phyloP scores from a whole-genome alignment of 2,329 filamentous ascomycete species.

The Knufia petricola region DNA sequence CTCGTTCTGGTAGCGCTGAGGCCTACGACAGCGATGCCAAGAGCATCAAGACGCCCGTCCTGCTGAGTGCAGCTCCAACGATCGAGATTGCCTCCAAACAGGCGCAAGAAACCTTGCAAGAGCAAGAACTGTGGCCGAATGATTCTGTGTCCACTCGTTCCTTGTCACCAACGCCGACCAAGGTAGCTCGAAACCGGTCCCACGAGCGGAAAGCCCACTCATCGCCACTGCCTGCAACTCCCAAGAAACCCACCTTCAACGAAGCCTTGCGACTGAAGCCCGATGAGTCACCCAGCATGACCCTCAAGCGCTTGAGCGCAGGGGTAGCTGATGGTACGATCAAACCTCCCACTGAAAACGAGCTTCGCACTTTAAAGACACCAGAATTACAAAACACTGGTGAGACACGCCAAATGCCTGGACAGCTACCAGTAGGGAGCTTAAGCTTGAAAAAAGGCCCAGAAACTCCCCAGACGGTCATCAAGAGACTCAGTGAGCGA shows the following conservation, averaged over 20 bases:
- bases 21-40: constrained; percentile 24
- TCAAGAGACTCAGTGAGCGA: constrained; percentile 1
- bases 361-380: not conserved
- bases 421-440: not conserved
- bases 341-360: constrained; percentile 7
- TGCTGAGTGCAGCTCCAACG: constrained; percentile 14
- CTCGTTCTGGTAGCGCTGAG: constrained; percentile 16
- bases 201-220: not conserved
- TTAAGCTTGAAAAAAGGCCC: not conserved
- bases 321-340: constrained; percentile 11
- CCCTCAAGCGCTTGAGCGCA: constrained; percentile 9
- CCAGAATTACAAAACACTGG: not conserved
- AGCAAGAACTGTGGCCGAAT: not conserved
- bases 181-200: not conserved
- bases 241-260: constrained; percentile 6
- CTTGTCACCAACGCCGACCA: not conserved
- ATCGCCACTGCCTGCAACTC: not conserved
- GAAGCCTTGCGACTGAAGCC: constrained; percentile 9
- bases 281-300: constrained; percentile 11
- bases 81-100: constrained; percentile 12
- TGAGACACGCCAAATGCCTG: not conserved
- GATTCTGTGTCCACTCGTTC: not conserved
- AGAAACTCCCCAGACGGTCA: not conserved
- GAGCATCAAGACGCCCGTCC: constrained; percentile 18
- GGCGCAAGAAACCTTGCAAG: not conserved